Conservation (phyloP, 163 green algal species). For the Trebouxia gelatinosa region DNA sequence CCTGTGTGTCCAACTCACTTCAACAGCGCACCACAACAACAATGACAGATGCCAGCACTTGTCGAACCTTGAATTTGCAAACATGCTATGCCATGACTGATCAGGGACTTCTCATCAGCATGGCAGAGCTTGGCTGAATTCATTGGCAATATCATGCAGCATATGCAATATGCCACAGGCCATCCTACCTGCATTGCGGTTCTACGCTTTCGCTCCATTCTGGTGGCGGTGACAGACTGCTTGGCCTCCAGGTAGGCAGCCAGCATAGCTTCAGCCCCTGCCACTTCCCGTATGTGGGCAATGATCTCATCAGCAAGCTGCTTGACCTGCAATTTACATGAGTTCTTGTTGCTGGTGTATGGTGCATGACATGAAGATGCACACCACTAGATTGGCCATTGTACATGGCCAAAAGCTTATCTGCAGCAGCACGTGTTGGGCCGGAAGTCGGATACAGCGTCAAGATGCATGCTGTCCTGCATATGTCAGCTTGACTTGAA, state of each 20-base stretch:
- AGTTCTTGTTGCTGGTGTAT: no score
- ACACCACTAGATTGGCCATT: not conserved
- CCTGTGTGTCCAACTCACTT: constrained; percentile 33
- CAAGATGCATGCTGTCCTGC: not conserved
- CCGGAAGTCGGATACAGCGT: not conserved
- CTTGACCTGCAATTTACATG: constrained; percentile 43
- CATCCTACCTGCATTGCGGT: constrained; percentile 50
- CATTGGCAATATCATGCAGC: not conserved
- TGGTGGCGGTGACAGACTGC: constrained; percentile 41
- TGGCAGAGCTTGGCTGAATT: not conserved
- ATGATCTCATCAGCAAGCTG: constrained; percentile 72
- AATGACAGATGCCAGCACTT: not conserved
- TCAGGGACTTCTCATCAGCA: not conserved
- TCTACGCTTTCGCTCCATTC: constrained; percentile 55
- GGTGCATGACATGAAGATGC: not conserved
- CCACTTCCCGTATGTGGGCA: constrained; percentile 63
- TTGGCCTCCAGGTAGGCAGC: constrained; percentile 64
- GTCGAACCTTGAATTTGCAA: not conserved
- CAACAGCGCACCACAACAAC: not conserved
- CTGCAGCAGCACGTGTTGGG: not conserved
- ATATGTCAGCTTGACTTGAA: no score
- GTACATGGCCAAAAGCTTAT: not conserved
- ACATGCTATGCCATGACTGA: not conserved
- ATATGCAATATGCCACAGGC: not conserved
- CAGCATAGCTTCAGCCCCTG: constrained; percentile 69